Evolutionary conservation across 257 asterid genomes (phyloP).

Genomic region (Verbascum thapsus): DNA sequence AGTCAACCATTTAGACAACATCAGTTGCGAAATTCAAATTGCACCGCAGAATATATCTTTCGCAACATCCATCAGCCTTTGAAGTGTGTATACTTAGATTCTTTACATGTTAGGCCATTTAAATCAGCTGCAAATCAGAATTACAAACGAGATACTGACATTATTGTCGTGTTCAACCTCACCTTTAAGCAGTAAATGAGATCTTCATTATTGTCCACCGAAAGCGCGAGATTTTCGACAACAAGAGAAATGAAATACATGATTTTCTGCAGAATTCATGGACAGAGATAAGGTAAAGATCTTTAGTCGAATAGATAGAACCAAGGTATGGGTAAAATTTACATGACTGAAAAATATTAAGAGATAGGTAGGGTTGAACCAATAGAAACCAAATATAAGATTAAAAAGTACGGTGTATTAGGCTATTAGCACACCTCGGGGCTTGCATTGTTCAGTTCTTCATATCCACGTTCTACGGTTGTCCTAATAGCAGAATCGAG

Average conservation of each 20-base stretch:
- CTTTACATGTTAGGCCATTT: too few species aligned
- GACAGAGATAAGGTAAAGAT: slow-evolving; percentile 24
- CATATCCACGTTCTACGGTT: slow-evolving; percentile 95
- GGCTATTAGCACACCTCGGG: slow-evolving; percentile 66
- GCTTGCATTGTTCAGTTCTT: slow-evolving; percentile 69
- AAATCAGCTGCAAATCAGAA: too few species aligned
- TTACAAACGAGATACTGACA: background rate
- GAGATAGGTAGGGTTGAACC: background rate
- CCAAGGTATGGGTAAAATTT: slow-evolving; percentile 10
- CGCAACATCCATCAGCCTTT: too few species aligned
- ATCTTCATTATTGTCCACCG: slow-evolving; percentile 84
- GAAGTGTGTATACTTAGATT: too few species aligned
- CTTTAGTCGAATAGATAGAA: slow-evolving; percentile 19
- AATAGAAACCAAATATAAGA: background rate
- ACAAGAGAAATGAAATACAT: slow-evolving; percentile 88
- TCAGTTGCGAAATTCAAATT: background rate
- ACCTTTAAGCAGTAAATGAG: slow-evolving; percentile 95
- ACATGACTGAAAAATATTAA: background rate
- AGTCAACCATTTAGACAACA: slow-evolving; percentile 1
- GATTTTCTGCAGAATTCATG: slow-evolving; percentile 67
- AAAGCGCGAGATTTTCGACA: slow-evolving; percentile 90
- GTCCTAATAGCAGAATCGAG: slow-evolving; percentile 98
- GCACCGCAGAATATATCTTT: too few species aligned
- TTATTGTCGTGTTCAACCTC: slow-evolving; percentile 29
- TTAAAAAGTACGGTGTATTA: background rate